Evolutionary conservation across 2,329 filamentous ascomycete species (phyloP), one percentile per base, ranked within the genome.

Genomic region (Catunica adiposa): DNA sequence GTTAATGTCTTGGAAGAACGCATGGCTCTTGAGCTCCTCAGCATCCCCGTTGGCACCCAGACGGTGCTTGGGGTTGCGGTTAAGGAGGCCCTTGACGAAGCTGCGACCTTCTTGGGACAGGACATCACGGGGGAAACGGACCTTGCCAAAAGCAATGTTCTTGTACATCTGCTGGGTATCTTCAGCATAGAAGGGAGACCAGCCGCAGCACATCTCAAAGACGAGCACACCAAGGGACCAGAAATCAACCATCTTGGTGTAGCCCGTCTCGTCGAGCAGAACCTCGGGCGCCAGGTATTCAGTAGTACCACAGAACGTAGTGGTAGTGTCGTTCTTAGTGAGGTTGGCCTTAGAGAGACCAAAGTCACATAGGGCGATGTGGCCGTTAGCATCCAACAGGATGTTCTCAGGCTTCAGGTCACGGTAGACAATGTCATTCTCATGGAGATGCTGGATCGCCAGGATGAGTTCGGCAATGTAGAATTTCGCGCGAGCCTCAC

Each of bases 111-210:
- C 92, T 42, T 89, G 84, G 59, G 89, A 96, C 31, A 98, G 73
- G 1, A 92, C 94, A 68, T 98, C 92, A 61, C 89, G 80, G 6
- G 92, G 92, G 68, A 98, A 98, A 59, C 92, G 79, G 57, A 98
- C 92, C 67, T 98, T 98, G 66, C 92, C 92, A 65, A 98, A 98
- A 0, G 92, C 92, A 66, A 98, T 98, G 72, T 98, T 98, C 75
- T 98, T 98, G 75, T 98, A 98, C 92, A 98, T 98, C 68, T 98
- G 92, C 69, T 98, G 92, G 0, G 92, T 98, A 66, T 98, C 92
- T 65, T 98, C 92, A 56, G 92, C 92, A 63, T 97, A 98, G 71
- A 98, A 98, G 0, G 92, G 92, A 64, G 89, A 96, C 92, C 92
- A 98, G 34, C 92, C 92, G 64, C 92, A 98, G 73, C 92, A 98